phyloP scores from a whole-genome alignment of 208 protist species.

The Angomonas deanei region DNA sequence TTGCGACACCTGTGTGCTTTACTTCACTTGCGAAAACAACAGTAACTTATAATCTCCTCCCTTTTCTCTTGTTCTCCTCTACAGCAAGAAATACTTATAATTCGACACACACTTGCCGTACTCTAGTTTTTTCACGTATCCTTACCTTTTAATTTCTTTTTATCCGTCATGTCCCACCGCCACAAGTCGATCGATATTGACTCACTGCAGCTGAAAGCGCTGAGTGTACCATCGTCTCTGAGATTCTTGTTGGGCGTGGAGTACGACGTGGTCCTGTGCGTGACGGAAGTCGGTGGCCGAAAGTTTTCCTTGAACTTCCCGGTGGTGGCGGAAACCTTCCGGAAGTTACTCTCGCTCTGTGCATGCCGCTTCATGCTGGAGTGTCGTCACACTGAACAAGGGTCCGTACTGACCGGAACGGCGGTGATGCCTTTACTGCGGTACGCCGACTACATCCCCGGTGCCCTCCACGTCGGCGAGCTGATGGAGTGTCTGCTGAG shows the following conservation, averaged over 20 bases:
- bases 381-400: constrained; percentile 37
- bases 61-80: not conserved
- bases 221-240: constrained; percentile 68
- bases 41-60: too few relatives aligned
- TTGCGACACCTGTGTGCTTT: too few relatives aligned
- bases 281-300: constrained; percentile 42
- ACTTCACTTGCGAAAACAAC: too few relatives aligned
- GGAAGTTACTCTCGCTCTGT: constrained; percentile 67
- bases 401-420: constrained; percentile 48
- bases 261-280: constrained; percentile 66
- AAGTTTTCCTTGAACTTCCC: constrained; percentile 68
- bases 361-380: constrained; percentile 53
- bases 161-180: constrained; percentile 13
- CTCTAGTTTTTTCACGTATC: too few relatives aligned
- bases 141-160: too few relatives aligned
- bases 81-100: not conserved
- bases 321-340: constrained; percentile 45
- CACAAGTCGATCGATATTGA: constrained; percentile 34
- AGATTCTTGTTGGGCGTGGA: constrained; percentile 75
- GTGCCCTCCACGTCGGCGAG: constrained; percentile 63
- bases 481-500: constrained; percentile 44
- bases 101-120: not conserved
- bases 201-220: constrained; percentile 69
- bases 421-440: constrained; percentile 68
- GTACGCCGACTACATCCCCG: constrained; percentile 81